Percentiles rank a stretch among this genome's conserved stretches.
Evolutionary conservation across 179 eudicot species (phyloP).

Genomic region (Actinidia chinensis): DNA sequence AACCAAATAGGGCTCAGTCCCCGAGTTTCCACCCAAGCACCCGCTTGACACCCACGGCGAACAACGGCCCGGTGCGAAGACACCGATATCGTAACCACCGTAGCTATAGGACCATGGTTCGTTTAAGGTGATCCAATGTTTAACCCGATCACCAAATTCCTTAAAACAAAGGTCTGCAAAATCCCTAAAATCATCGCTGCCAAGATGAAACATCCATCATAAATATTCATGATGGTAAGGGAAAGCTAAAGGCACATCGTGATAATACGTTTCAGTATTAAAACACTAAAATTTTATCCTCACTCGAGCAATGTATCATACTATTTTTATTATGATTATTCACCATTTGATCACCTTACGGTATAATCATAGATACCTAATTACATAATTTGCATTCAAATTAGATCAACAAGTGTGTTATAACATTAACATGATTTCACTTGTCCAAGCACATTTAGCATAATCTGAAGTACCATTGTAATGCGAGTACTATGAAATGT

Average conservation of each 20-base stretch:
- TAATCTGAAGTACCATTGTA: not conserved
- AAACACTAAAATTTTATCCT: no score
- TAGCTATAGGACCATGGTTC: conserved; percentile 35
- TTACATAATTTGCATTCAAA: no score
- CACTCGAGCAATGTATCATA: no score
- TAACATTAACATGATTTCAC: no score
- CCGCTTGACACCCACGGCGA: conserved; percentile 33
- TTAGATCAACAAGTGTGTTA: no score
- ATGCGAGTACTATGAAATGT: not conserved
- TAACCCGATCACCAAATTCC: conserved; percentile 49
- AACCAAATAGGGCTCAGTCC: conserved; percentile 39
- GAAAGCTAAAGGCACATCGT: not conserved
- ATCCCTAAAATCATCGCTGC: conserved; percentile 50
- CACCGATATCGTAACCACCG: conserved; percentile 37
- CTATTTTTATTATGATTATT: no score
- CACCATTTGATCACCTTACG: no score
- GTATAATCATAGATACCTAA: no score
- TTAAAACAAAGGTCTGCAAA: conserved; percentile 49
- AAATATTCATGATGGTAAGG: not conserved
- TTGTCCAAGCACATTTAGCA: no score
- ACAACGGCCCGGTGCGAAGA: conserved; percentile 47
- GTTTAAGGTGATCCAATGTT: conserved; percentile 53
- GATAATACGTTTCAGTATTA: no score
- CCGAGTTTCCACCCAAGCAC: conserved; percentile 24
- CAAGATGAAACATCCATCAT: not conserved